Evolutionary conservation across 176 grass and related monocot genomes (phyloP).

Genomic region (Juncus effusus): DNA sequence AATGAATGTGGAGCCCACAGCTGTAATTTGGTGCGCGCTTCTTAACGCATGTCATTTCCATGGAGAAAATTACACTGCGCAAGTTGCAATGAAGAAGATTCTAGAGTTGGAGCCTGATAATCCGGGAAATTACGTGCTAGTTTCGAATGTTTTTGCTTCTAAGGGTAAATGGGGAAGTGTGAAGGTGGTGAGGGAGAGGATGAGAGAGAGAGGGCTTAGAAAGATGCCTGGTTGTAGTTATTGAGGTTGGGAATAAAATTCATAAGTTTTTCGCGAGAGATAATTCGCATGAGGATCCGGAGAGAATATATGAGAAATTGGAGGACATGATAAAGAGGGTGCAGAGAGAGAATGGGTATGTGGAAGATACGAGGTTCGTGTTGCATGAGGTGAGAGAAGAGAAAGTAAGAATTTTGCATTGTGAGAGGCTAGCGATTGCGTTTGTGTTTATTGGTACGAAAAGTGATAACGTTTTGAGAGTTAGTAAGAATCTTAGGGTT

Average conservation of each 20-base stretch:
- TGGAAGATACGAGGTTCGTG: slow-evolving; percentile 54
- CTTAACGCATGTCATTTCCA: slow-evolving; percentile 67
- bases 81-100: slow-evolving; percentile 57
- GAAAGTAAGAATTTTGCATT: slow-evolving; percentile 83
- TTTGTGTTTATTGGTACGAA: slow-evolving; percentile 76
- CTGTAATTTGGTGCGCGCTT: slow-evolving; percentile 75
- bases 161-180: slow-evolving; percentile 65
- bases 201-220: slow-evolving; percentile 51
- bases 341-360: slow-evolving; percentile 52
- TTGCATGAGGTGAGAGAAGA: slow-evolving; percentile 74
- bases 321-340: slow-evolving; percentile 46
- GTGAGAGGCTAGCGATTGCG: slow-evolving; percentile 82
- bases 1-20: slow-evolving; percentile 58
- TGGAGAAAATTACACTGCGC: slow-evolving; percentile 45
- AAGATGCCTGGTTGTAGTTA: slow-evolving; percentile 79
- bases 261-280: slow-evolving; percentile 56
- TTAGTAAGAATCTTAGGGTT: slow-evolving; percentile 86
- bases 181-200: slow-evolving; percentile 48
- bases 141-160: slow-evolving; percentile 71
- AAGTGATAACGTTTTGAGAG: slow-evolving; percentile 61
- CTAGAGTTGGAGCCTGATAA: slow-evolving; percentile 64
- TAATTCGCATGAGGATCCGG: slow-evolving; percentile 38
- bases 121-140: slow-evolving; percentile 67
- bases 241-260: slow-evolving; percentile 47
- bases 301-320: slow-evolving; percentile 53